These are phyloP conservation scores for Hymenoscyphus occultus DNA, from an alignment of 2,329 filamentous ascomycete genomes.

Conservation along the genomic window DNA sequence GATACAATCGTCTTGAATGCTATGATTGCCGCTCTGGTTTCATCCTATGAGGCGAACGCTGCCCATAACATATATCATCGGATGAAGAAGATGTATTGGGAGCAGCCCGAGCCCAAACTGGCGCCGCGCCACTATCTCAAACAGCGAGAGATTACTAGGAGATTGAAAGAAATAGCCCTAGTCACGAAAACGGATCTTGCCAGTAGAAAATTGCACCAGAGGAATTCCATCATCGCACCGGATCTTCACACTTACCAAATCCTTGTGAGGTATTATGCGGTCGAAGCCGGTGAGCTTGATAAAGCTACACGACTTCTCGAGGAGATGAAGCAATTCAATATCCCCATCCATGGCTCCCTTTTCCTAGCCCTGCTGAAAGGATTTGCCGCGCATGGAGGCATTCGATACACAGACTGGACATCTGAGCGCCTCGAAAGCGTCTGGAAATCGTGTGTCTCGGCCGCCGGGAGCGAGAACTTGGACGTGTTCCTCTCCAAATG, in stretches of 20 bases:
- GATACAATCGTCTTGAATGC: slow-evolving; percentile 86
- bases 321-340: slow-evolving; percentile 71
- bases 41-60: slow-evolving; percentile 69
- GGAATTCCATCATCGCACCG: slow-evolving; percentile 63
- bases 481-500: slow-evolving; percentile 55
- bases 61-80: slow-evolving; percentile 78
- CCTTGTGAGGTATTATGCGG: slow-evolving; percentile 71
- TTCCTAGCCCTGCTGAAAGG: slow-evolving; percentile 82
- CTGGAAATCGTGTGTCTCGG: slow-evolving; percentile 61
- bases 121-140: slow-evolving; percentile 38
- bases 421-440: slow-evolving; percentile 63
- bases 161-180: slow-evolving; percentile 56
- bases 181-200: slow-evolving; percentile 54
- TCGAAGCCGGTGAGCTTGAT: slow-evolving; percentile 65
- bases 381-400: slow-evolving; percentile 70
- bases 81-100: slow-evolving; percentile 61
- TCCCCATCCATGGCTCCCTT: slow-evolving; percentile 71
- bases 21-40: slow-evolving; percentile 75
- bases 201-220: slow-evolving; percentile 55
- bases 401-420: slow-evolving; percentile 68
- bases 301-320: slow-evolving; percentile 68
- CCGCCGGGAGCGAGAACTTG: slow-evolving; percentile 45
- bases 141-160: slow-evolving; percentile 44
- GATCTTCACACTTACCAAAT: slow-evolving; percentile 77
- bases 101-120: slow-evolving; percentile 25